Percentiles rank a stretch among this genome's conserved stretches.
Evolutionary conservation across 2,329 filamentous ascomycete species (phyloP).

Genomic region (Trichothecium sympodiale): DNA sequence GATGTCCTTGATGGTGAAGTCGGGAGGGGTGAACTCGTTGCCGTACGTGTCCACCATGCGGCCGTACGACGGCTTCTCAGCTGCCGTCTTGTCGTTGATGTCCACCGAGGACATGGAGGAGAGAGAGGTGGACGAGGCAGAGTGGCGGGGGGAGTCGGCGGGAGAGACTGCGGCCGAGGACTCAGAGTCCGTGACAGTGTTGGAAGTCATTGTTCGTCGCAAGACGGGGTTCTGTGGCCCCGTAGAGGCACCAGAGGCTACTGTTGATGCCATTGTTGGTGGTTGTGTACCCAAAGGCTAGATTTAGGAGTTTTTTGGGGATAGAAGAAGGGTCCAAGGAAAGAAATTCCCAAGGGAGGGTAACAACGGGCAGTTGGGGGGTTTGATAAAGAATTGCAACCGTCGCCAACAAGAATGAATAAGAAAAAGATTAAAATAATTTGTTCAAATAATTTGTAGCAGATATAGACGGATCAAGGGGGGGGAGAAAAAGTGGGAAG

Average conservation of each 20-base stretch:
- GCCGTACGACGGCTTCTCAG: conserved; percentile 29
- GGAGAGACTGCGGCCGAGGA: conserved; percentile 48
- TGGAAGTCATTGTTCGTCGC: conserved; percentile 36
- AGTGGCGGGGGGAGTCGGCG: conserved; percentile 46
- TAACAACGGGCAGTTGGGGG: no score
- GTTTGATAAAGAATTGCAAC: no score
- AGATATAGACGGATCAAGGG: no score
- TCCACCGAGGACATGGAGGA: conserved; percentile 72
- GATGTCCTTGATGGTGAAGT: conserved; percentile 97
- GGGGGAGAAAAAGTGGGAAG: no score
- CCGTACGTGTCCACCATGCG: conserved; percentile 85
- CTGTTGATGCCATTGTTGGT: conserved; percentile 33
- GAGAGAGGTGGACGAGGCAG: conserved; percentile 78
- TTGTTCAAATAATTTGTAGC: no score
- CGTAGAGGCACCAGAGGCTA: conserved; percentile 26
- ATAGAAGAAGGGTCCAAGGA: no score
- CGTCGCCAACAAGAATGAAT: no score
- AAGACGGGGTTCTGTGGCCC: conserved; percentile 28
- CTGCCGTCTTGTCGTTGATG: conserved; percentile 24
- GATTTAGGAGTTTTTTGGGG: no score
- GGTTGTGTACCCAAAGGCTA: not conserved
- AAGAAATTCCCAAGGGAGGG: no score
- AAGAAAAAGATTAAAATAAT: no score
- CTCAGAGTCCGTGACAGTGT: conserved; percentile 37
- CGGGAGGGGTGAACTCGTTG: conserved; percentile 85